A percentile compares a stretch with the other conserved stretches of the same genome.
Conservation (phyloP, 1,284 basidiomycete species). For the Chiua sp. region DNA sequence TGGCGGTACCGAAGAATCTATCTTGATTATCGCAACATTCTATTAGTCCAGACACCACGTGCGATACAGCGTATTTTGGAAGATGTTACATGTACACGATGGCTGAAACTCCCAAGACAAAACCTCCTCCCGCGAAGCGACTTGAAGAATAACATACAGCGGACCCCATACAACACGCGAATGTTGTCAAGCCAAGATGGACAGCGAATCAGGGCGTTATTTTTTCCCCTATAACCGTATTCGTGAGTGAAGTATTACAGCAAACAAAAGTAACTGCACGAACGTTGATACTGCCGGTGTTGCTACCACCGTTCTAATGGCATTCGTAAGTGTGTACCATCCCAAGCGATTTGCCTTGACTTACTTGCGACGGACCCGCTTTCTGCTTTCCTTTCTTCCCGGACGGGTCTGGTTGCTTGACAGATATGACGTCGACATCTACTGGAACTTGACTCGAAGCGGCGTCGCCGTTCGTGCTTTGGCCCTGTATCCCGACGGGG, state of each 20-base stretch:
- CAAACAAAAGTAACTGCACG: neutral
- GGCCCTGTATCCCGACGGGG: constrained; percentile 7
- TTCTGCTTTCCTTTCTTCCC: neutral
- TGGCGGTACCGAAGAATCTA: neutral
- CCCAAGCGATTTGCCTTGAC: neutral
- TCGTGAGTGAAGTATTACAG: neutral
- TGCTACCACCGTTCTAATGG: neutral
- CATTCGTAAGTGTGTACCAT: neutral
- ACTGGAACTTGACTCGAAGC: neutral
- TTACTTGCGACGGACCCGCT: neutral
- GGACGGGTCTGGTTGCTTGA: constrained; percentile 4
- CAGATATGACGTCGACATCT: neutral
- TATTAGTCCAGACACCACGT: neutral
- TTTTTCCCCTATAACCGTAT: neutral
- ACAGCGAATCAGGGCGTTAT: neutral
- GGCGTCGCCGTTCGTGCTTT: constrained; percentile 4
- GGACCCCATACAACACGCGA: neutral
- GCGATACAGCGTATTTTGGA: neutral
- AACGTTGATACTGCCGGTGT: neutral
- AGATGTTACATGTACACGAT: neutral
- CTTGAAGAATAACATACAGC: neutral
- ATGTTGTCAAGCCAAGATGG: neutral
- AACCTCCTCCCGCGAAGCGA: neutral
- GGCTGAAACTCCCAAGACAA: neutral
- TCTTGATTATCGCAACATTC: neutral